Conservation (phyloP, 139 green algal species). For the Yamagishiella unicocca region DNA sequence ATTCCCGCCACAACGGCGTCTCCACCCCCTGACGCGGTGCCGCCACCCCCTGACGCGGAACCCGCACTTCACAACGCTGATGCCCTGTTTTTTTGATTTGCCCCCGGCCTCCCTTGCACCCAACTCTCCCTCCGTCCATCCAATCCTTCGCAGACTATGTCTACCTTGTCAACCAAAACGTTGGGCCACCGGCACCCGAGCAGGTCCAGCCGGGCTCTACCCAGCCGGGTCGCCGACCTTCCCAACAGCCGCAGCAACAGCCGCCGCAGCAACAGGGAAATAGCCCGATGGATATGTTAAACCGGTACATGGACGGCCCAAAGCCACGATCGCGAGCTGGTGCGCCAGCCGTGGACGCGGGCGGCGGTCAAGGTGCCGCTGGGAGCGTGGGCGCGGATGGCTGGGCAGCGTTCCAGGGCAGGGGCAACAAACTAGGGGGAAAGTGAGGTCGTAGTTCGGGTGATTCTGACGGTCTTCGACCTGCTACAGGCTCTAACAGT, state of each 20-base stretch:
- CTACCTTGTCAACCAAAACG: neutral
- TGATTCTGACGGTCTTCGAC: no score
- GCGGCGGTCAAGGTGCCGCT: neutral
- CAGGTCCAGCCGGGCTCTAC: neutral
- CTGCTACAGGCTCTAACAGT: no score
- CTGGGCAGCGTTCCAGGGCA: constrained; percentile 21
- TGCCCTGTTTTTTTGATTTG: no score
- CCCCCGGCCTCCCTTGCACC: no score
- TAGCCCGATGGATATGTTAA: neutral
- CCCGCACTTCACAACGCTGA: no score
- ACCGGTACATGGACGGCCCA: constrained; percentile 15
- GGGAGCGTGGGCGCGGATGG: no score
- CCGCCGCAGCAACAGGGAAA: neutral
- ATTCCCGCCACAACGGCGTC: no score
- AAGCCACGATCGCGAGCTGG: neutral
- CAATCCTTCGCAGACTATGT: constrained; percentile 20
- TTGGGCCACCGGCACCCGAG: neutral
- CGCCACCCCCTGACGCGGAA: no score
- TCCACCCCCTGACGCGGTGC: no score
- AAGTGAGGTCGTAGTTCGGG: no score
- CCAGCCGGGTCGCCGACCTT: neutral
- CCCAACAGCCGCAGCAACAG: no score
- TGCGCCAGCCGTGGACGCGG: neutral
- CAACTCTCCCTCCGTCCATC: no score
- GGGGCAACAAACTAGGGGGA: constrained; percentile 21